These are phyloP conservation scores for Cordyceps fumosorosea DNA, from an alignment of 2,329 filamentous ascomycete species.

Conservation along the genomic window DNA sequence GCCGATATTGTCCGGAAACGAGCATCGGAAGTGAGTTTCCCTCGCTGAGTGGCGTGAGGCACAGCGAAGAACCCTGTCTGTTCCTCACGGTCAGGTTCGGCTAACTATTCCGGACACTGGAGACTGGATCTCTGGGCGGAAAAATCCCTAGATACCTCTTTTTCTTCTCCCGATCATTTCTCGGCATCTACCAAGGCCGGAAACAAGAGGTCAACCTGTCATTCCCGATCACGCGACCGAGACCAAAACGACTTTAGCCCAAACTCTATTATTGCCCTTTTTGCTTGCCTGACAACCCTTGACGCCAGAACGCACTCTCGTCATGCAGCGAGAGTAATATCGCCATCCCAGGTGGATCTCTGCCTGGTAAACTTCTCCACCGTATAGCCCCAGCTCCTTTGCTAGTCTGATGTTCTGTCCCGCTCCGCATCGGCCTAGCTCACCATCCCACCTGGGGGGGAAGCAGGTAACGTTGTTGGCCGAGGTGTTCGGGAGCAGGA, in stretches of 20 bases:
- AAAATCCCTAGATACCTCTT: too few species aligned
- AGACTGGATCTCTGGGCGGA: neutral
- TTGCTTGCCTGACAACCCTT: neutral
- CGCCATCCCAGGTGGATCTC: neutral
- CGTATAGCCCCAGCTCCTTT: neutral
- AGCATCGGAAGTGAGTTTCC: neutral
- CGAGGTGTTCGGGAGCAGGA: neutral
- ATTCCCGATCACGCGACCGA: neutral
- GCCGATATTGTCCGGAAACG: neutral
- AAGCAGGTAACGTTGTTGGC: neutral
- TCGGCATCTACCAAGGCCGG: neutral
- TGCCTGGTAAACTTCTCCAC: neutral
- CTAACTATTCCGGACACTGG: neutral
- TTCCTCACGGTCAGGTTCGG: neutral
- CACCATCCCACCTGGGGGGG: neutral
- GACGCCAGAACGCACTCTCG: neutral
- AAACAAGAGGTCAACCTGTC: too few species aligned
- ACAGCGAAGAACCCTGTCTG: neutral
- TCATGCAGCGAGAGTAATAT: slow-evolving; percentile 12
- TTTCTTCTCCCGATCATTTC: neutral
- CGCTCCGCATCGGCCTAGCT: neutral
- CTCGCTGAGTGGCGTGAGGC: neutral
- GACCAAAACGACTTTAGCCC: neutral
- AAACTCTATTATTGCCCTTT: neutral
- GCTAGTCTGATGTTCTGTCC: neutral